A percentile compares a stretch with the other conserved stretches of the same genome.
These are phyloP conservation scores for Blastobotrys buckinghamii DNA, from an alignment of 1,139 yeast genomes.

Conservation along the genomic window DNA sequence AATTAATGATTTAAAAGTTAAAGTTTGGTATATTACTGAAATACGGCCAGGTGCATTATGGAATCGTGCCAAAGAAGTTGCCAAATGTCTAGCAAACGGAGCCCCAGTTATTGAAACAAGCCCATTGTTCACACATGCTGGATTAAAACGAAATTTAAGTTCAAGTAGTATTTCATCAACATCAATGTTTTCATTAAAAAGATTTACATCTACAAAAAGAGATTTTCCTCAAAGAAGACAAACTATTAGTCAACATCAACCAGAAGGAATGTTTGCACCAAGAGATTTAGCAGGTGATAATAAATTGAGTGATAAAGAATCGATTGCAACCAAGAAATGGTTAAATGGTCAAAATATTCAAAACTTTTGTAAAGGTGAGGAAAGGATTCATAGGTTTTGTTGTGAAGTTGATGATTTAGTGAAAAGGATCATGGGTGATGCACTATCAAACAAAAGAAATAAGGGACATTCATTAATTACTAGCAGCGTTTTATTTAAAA, in stretches of 20 bases:
- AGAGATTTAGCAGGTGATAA: slow-evolving; percentile 28
- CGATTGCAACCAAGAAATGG: slow-evolving; percentile 31
- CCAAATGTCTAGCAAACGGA: slow-evolving; percentile 20
- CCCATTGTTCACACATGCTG: neutral
- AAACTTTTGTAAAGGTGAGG: slow-evolving; percentile 35
- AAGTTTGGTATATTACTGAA: slow-evolving; percentile 34
- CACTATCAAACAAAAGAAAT: slow-evolving; percentile 21
- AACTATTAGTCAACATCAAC: slow-evolving; percentile 18
- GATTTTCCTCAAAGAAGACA: slow-evolving; percentile 29
- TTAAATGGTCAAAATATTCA: slow-evolving; percentile 31
- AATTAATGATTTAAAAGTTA: slow-evolving; percentile 22
- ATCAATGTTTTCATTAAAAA: slow-evolving; percentile 25
- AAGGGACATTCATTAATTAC: slow-evolving; percentile 27
- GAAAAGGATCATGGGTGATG: slow-evolving; percentile 31
- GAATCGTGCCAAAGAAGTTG: slow-evolving; percentile 30
- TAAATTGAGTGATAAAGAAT: slow-evolving; percentile 34
- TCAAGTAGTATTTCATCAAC: slow-evolving; percentile 20
- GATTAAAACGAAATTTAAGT: slow-evolving; percentile 21
- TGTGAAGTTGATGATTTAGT: slow-evolving; percentile 34
- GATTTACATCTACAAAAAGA: slow-evolving; percentile 24
- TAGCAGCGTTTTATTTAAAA: slow-evolving; percentile 23
- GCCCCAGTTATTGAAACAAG: slow-evolving; percentile 9
- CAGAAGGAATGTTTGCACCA: slow-evolving; percentile 30
- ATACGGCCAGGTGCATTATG: slow-evolving; percentile 28
- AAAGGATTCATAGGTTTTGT: slow-evolving; percentile 33